Percentiles rank a stretch among this genome's conserved stretches.
Evolutionary conservation across 2,329 filamentous ascomycete genomes (phyloP).

Genomic region (Cercospora zeae-maydis): DNA sequence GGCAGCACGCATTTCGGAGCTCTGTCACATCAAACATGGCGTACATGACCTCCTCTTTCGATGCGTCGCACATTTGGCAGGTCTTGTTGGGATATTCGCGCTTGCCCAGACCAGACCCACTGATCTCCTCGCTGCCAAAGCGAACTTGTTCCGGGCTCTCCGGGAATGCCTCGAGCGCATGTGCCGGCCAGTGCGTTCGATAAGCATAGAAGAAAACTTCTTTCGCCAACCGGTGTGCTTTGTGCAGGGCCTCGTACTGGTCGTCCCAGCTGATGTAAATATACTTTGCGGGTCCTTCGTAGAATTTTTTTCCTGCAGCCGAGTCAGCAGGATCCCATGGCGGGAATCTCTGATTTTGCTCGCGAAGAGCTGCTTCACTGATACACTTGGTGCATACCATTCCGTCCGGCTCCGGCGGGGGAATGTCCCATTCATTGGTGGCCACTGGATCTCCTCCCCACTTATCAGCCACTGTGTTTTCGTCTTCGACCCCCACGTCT

Average conservation of each 20-base stretch:
- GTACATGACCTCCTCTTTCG: background rate
- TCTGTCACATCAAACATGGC: background rate
- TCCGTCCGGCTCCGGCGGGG: background rate
- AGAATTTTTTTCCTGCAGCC: background rate
- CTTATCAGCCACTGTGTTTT: too few species aligned
- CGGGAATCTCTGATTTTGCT: background rate
- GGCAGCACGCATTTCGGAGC: background rate
- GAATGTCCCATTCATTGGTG: too few species aligned
- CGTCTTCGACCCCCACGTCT: too few species aligned
- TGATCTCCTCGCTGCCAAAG: background rate
- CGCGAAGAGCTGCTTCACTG: background rate
- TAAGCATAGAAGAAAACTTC: conserved; percentile 2
- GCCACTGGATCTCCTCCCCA: too few species aligned
- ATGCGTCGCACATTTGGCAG: background rate
- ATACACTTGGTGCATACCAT: background rate
- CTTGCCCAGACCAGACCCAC: background rate
- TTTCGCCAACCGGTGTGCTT: conserved; percentile 2
- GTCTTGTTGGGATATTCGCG: background rate
- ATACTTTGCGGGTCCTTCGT: background rate
- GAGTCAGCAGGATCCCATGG: background rate
- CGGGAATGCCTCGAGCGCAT: background rate
- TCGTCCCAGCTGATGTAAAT: background rate
- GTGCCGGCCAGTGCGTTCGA: background rate
- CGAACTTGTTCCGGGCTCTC: background rate
- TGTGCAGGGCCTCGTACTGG: background rate